Percentiles rank a stretch among this genome's conserved stretches.
phyloP scores from a whole-genome alignment of 768 basidiomycete species.

The Rossbeevera mucosa region DNA sequence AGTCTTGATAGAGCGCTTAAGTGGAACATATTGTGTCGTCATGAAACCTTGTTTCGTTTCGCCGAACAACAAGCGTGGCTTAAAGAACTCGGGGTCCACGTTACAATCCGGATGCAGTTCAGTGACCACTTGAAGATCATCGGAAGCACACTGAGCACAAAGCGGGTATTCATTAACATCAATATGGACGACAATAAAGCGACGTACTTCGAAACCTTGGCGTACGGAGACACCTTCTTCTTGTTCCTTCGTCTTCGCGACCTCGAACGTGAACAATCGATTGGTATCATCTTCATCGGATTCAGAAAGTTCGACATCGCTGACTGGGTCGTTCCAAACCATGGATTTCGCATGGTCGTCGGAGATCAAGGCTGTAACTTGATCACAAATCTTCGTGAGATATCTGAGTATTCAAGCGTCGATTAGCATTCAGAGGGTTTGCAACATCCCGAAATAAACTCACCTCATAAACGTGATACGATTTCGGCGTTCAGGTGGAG shows the following conservation, averaged over 20 bases:
- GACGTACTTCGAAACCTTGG: conserved; percentile 44
- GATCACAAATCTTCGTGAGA: conserved; percentile 55
- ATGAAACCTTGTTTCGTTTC: conserved; percentile 42
- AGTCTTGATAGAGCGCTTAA: conserved; percentile 8
- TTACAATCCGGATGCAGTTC: conserved; percentile 20
- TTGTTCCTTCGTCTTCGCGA: conserved; percentile 53
- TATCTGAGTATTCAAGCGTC: conserved; percentile 35
- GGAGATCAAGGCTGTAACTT: conserved; percentile 47
- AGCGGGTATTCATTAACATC: neutral
- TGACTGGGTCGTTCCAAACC: conserved; percentile 37
- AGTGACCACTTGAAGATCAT: conserved; percentile 11
- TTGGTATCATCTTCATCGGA: conserved; percentile 40
- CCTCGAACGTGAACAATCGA: conserved; percentile 53
- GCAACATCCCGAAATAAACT: neutral
- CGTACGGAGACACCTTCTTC: conserved; percentile 44
- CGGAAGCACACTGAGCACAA: conserved; percentile 11
- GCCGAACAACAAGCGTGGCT: conserved; percentile 35
- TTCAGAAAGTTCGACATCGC: conserved; percentile 22
- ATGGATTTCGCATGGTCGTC: conserved; percentile 41
- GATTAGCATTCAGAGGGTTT: neutral
- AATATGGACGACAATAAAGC: neutral
- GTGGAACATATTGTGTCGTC: conserved; percentile 26
- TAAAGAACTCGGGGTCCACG: conserved; percentile 19
- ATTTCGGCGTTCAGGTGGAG: conserved; percentile 45
- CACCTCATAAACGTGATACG: conserved; percentile 60